These are phyloP conservation scores for Saccharomycopsis lassenensis DNA, from an alignment of 805 yeast species.

Conservation along the genomic window DNA sequence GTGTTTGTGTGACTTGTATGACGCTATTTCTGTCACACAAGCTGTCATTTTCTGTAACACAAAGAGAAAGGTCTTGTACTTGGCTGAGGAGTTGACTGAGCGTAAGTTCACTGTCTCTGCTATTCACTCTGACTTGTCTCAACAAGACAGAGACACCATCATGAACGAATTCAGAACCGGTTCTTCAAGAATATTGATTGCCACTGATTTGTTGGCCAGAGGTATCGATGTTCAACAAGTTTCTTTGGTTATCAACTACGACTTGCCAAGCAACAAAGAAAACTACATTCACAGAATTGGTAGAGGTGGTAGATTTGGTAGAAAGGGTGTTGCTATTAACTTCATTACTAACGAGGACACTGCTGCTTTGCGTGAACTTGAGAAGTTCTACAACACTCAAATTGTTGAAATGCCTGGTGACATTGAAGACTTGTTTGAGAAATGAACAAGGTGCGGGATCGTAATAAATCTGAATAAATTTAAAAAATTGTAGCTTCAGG, in stretches of 20 bases:
- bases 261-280: conserved; percentile 84
- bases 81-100: conserved; percentile 65
- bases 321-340: conserved; percentile 97
- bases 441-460: not conserved
- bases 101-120: conserved; percentile 87
- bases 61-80: conserved; percentile 87
- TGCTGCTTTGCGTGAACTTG: conserved; percentile 62
- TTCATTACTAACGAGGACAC: conserved; percentile 76
- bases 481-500: no score
- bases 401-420: conserved; percentile 73
- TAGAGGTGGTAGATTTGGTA: conserved; percentile 96
- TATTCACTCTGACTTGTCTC: conserved; percentile 96
- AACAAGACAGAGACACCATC: conserved; percentile 85
- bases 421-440: conserved; percentile 2
- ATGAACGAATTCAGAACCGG: conserved; percentile 96
- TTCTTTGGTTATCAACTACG: conserved; percentile 90
- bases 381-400: conserved; percentile 61
- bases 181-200: conserved; percentile 81
- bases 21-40: conserved; percentile 89
- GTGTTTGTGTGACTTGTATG: conserved; percentile 88
- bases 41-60: conserved; percentile 98
- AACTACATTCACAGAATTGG: conserved; percentile 97
- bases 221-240: conserved; percentile 99
- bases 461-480: no score
- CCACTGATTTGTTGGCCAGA: conserved; percentile 96